Evolutionary conservation across 2,329 filamentous ascomycete species (phyloP).

Genomic region (Pseudocercospora macadamiae): DNA sequence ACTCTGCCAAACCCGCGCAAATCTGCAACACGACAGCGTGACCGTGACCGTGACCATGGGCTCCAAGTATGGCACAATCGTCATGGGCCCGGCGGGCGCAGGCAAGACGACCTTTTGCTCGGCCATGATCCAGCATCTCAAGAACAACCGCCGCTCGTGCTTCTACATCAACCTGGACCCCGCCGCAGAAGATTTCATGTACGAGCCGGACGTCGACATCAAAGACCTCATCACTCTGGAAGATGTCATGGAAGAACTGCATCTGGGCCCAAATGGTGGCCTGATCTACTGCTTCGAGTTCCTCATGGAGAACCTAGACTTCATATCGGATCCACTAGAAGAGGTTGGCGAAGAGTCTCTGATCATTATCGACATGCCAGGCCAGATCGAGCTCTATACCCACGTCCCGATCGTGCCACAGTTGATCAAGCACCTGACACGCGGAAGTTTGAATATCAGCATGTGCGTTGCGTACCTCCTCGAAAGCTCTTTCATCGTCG

Average conservation of each 20-base stretch:
- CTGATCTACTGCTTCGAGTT: slow-evolving; percentile 98
- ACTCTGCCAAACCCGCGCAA: background rate
- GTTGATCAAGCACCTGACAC: slow-evolving; percentile 78
- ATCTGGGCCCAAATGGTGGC: slow-evolving; percentile 86
- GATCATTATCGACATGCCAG: slow-evolving; percentile 98
- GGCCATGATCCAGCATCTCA: slow-evolving; percentile 87
- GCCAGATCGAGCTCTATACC: slow-evolving; percentile 97
- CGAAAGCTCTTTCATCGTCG: slow-evolving; percentile 92
- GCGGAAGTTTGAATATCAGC: slow-evolving; percentile 82
- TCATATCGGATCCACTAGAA: slow-evolving; percentile 82
- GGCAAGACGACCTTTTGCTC: slow-evolving; percentile 98
- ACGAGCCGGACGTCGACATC: slow-evolving; percentile 91
- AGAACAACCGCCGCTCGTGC: slow-evolving; percentile 86
- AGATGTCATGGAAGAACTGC: slow-evolving; percentile 95
- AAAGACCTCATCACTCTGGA: slow-evolving; percentile 91
- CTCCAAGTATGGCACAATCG: slow-evolving; percentile 83
- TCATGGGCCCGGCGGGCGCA: slow-evolving; percentile 96
- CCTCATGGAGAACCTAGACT: slow-evolving; percentile 91
- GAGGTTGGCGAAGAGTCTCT: slow-evolving; percentile 90
- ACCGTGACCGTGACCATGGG: slow-evolving; percentile 29
- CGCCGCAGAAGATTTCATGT: slow-evolving; percentile 88
- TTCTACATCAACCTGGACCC: slow-evolving; percentile 99
- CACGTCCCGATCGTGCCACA: slow-evolving; percentile 90
- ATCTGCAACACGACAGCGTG: background rate
- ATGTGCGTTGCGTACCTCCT: slow-evolving; percentile 93